Percentiles rank a stretch among this genome's conserved stretches.
Evolutionary conservation across 805 yeast species (phyloP).

Genomic region (Barnettozyma pratensis): DNA sequence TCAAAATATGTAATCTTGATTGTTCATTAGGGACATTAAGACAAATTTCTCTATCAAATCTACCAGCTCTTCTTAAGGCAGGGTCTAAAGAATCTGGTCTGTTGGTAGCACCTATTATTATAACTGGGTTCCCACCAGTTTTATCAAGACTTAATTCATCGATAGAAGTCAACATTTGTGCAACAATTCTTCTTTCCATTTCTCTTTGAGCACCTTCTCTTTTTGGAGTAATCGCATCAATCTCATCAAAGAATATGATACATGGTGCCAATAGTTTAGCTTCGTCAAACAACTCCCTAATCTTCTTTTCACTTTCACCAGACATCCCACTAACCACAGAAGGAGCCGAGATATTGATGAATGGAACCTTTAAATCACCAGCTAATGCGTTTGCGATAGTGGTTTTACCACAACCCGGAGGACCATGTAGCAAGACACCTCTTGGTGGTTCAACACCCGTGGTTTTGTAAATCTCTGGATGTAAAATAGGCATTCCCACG

Average conservation of each 20-base stretch:
- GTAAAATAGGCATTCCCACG: constrained; percentile 86
- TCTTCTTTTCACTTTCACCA: constrained; percentile 95
- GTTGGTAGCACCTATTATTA: constrained; percentile 94
- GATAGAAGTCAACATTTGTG: constrained; percentile 90
- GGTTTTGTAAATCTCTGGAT: constrained; percentile 83
- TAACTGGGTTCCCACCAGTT: constrained; percentile 89
- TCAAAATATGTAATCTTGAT: constrained; percentile 69
- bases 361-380: constrained; percentile 90
- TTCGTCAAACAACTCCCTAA: constrained; percentile 89
- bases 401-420: constrained; percentile 99
- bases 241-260: constrained; percentile 88
- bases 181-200: constrained; percentile 96
- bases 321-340: constrained; percentile 98
- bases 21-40: constrained; percentile 91
- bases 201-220: constrained; percentile 97
- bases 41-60: constrained; percentile 93
- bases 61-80: constrained; percentile 92
- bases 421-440: constrained; percentile 92
- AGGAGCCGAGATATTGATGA: constrained; percentile 88
- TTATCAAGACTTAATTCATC: constrained; percentile 86
- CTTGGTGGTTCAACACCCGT: constrained; percentile 95
- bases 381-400: constrained; percentile 95
- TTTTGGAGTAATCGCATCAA: constrained; percentile 97
- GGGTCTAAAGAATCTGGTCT: constrained; percentile 94
- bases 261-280: constrained; percentile 91